phyloP scores from a whole-genome alignment of 371 early-diverging fungal species.

The Rhizoclosmatium hyalinum region DNA sequence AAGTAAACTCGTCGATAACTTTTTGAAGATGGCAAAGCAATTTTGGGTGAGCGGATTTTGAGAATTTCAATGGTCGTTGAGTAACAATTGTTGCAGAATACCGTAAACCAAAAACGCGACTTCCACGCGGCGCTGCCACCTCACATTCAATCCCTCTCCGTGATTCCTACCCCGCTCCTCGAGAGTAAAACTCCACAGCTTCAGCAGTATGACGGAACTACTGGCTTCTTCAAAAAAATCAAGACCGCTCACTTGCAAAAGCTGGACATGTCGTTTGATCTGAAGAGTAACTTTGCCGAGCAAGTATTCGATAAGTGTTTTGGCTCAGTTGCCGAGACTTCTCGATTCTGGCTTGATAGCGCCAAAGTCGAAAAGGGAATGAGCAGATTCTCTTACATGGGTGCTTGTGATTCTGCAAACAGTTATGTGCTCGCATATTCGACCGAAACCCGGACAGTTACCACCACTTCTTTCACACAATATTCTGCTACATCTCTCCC shows the following conservation, averaged over 20 bases:
- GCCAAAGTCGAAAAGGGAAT: constrained; percentile 52
- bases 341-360: constrained; percentile 74
- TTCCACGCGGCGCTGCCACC: constrained; percentile 35
- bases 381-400: constrained; percentile 59
- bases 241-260: constrained; percentile 1
- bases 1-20: constrained; percentile 72
- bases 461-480: constrained; percentile 2
- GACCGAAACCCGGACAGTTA: constrained; percentile 27
- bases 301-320: constrained; percentile 46
- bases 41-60: constrained; percentile 3
- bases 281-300: constrained; percentile 32
- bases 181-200: not conserved
- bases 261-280: constrained; percentile 9
- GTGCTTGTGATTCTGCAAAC: constrained; percentile 36
- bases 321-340: constrained; percentile 31
- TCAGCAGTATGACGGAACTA: not conserved
- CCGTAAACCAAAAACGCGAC: not conserved
- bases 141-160: constrained; percentile 1
- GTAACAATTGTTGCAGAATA: not conserved
- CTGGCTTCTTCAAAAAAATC: not conserved
- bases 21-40: constrained; percentile 48
- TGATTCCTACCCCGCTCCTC: constrained; percentile 21
- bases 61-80: not conserved
- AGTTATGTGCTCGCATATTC: constrained; percentile 34
- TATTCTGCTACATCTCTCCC: not conserved